These are phyloP conservation scores for Rhytidhysteron rufulum DNA, from an alignment of 2,329 filamentous ascomycete genomes.

Conservation along the genomic window DNA sequence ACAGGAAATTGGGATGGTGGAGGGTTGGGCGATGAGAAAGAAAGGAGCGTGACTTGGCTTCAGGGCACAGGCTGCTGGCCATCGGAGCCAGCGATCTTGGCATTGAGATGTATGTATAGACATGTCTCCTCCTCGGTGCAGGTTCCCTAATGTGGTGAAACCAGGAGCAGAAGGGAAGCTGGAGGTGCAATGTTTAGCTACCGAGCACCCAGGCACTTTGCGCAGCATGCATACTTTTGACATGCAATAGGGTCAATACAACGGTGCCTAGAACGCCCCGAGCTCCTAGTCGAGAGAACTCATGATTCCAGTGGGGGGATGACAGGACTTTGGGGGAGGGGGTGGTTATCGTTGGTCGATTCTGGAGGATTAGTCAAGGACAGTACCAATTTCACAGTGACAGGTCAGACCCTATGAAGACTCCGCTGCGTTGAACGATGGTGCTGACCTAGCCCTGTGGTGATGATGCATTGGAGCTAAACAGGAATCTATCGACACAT, in stretches of 20 bases:
- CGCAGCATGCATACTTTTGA: background rate
- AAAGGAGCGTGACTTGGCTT: background rate
- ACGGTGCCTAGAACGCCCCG: background rate
- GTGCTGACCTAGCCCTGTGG: background rate
- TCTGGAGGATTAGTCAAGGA: background rate
- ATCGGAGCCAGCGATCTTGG: background rate
- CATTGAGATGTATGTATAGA: background rate
- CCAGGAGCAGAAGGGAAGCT: too few relatives aligned
- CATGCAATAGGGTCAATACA: background rate
- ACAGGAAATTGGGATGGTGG: too few relatives aligned
- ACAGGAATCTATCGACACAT: background rate
- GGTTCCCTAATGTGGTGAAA: background rate
- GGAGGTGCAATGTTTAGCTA: too few relatives aligned
- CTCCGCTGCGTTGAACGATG: background rate
- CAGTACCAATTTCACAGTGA: background rate
- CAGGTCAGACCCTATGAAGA: background rate
- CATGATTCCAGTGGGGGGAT: background rate
- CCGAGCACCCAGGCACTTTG: background rate
- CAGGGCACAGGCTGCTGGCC: background rate
- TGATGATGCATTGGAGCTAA: background rate
- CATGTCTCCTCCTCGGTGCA: background rate
- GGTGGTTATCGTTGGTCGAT: background rate
- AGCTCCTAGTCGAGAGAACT: background rate
- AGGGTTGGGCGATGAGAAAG: background rate
- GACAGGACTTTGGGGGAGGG: too few relatives aligned